Evolutionary conservation across 371 early-diverging fungal species (phyloP).

Genomic region (Capillidium rhysosporum): DNA sequence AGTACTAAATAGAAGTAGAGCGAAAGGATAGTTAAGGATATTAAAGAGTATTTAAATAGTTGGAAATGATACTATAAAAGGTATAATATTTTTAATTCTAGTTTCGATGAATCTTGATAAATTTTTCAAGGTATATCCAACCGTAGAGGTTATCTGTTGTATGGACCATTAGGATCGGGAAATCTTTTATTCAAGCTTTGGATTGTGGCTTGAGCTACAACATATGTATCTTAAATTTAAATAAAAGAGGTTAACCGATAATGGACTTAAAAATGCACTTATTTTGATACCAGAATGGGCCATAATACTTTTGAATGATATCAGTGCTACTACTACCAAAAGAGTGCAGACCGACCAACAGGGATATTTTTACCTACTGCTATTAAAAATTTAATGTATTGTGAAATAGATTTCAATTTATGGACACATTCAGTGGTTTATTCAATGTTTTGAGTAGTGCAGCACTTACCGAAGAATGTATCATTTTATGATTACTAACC

Average conservation of each 20-base stretch:
- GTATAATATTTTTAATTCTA: slow-evolving; percentile 29
- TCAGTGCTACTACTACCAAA: slow-evolving; percentile 92
- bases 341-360: slow-evolving; percentile 32
- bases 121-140: slow-evolving; percentile 61
- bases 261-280: slow-evolving; percentile 81
- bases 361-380: slow-evolving; percentile 27
- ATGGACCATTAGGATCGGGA: slow-evolving; percentile 98
- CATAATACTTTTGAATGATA: slow-evolving; percentile 94
- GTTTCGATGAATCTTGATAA: background rate
- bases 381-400: no score
- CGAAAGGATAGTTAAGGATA: slow-evolving; percentile 60
- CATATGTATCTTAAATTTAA: slow-evolving; percentile 88
- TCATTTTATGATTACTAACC: slow-evolving; percentile 99
- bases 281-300: slow-evolving; percentile 89
- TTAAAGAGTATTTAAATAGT: slow-evolving; percentile 61
- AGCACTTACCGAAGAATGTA: slow-evolving; percentile 90
- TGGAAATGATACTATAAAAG: slow-evolving; percentile 89
- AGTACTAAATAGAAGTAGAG: slow-evolving; percentile 58
- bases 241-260: slow-evolving; percentile 87
- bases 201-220: slow-evolving; percentile 94
- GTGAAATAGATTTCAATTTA: slow-evolving; percentile 46
- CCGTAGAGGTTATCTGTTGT: slow-evolving; percentile 89
- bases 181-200: slow-evolving; percentile 97
- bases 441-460: slow-evolving; percentile 99
- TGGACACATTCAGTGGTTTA: slow-evolving; percentile 96